A percentile compares a stretch with the other conserved stretches of the same genome.
Conservation (phyloP, 208 protist species). For the Wallacemonas rigidus region DNA sequence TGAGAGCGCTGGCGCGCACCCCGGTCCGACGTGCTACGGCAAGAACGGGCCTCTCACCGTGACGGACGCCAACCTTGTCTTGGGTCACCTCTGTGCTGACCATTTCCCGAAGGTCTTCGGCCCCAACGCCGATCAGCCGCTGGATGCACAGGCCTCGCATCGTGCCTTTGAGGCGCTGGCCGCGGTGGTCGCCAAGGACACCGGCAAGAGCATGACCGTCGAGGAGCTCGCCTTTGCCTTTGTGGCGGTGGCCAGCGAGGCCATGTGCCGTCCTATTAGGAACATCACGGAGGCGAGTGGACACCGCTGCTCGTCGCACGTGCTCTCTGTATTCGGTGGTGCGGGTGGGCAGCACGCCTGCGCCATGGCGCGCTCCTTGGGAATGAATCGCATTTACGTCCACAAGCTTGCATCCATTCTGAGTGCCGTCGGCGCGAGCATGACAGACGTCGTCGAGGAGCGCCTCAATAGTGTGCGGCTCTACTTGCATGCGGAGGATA, state of each 20-base stretch:
- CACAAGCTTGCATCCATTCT: conserved; percentile 86
- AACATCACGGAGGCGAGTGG: conserved; percentile 92
- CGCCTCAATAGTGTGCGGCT: conserved; percentile 66
- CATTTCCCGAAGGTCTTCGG: conserved; percentile 97
- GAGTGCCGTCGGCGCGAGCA: conserved; percentile 90
- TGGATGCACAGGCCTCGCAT: conserved; percentile 53
- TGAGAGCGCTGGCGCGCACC: conserved; percentile 86
- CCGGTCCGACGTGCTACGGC: conserved; percentile 95
- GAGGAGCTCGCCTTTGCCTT: conserved; percentile 94
- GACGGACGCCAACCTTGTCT: conserved; percentile 95
- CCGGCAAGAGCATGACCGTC: conserved; percentile 35
- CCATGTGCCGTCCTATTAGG: conserved; percentile 95
- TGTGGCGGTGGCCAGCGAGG: conserved; percentile 94
- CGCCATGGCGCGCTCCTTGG: conserved; percentile 87
- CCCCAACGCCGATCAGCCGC: conserved; percentile 58
- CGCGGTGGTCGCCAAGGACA: conserved; percentile 48
- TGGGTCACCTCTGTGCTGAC: conserved; percentile 90
- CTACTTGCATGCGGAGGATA: conserved; percentile 26
- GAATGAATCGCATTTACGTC: conserved; percentile 80
- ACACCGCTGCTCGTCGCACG: conserved; percentile 83
- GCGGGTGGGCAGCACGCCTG: conserved; percentile 94
- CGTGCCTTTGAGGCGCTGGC: conserved; percentile 71
- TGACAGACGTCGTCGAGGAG: conserved; percentile 94
- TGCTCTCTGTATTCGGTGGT: conserved; percentile 94
- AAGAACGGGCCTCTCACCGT: conserved; percentile 92